Evolutionary conservation across 495 filamentous ascomycete genomes (phyloP), one percentile per base, ranked within the genome.

Genomic region (Oidiodendron maius): DNA sequence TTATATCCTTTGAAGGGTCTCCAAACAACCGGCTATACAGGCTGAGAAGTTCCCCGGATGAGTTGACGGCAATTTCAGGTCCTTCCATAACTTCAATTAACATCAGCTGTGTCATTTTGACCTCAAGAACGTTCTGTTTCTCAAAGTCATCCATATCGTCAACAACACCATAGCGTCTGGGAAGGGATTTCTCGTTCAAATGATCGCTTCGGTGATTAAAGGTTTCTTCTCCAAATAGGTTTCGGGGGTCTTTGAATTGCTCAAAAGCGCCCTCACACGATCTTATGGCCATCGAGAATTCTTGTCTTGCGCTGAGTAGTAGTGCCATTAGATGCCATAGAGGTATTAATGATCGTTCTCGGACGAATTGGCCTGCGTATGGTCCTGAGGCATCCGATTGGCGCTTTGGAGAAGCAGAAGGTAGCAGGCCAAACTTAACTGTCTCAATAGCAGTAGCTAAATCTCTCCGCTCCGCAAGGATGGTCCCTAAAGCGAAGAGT

Each of bases 81-180:
- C 88, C 90, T 59, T 95, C 87, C 13, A 86, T 58, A 10, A 90
- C 70, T 64, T 97, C 93, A 10, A 89, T 60, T 30, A 98, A 78
- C 3, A 87, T 76, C 50, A 98, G 72, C 56, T 96, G 89, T 6
- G 90, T 96, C 80, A 98, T 96, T 59, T 91, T 94, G 24, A 95
- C 77, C 63, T 96, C 86, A 18, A 98, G 63, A 21, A 96, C 84
- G 16, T 76, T 72, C 58, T 87, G 85, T 57, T 86, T 91, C 58
- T 95, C 89, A 30, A 80, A 79, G 47, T 77, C 74, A 41, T 83
- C 80, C 72, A 95, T 81, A 46, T 82, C 78, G 50, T 86, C 81
- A 9, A 91, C 77, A 17, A 86, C 57, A 4, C 78, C 80, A 38
- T 65, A 69, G 38, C 46, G 61, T 61, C 50, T 46, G 49, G 40